Conservation (phyloP, 2,329 filamentous ascomycete species). For the Neospermospora avenae region DNA sequence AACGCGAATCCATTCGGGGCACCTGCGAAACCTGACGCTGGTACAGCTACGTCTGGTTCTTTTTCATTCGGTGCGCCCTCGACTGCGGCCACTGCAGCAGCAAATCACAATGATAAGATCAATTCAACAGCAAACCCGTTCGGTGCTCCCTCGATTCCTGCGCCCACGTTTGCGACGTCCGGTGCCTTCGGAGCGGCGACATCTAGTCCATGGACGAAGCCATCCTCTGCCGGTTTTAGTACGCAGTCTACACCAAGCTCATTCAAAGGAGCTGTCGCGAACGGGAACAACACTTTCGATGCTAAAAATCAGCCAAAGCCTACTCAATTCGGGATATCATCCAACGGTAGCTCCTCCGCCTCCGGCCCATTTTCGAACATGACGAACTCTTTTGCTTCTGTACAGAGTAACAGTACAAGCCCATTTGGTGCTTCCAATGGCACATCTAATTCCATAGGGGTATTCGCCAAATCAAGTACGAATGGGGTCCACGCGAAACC, state of each 20-base stretch:
- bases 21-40: conserved; percentile 6
- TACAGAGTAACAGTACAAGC: background rate
- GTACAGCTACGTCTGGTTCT: background rate
- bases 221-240: background rate
- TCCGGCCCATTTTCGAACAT: background rate
- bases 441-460: background rate
- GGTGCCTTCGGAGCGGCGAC: background rate
- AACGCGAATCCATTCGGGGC: conserved; percentile 16
- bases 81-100: background rate
- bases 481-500: background rate
- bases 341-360: conserved; percentile 15
- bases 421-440: background rate
- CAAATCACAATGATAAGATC: background rate
- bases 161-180: background rate
- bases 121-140: background rate
- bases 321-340: background rate
- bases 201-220: conserved; percentile 1
- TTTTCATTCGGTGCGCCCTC: conserved; percentile 4
- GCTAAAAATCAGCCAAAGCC: background rate
- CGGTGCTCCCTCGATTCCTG: conserved; percentile 15
- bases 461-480: background rate
- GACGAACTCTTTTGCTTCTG: background rate
- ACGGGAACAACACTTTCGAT: background rate
- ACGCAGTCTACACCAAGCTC: background rate
- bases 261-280: background rate